These are phyloP conservation scores for Wickerhamiella siamensis DNA, from an alignment of 805 yeast genomes.

Conservation along the genomic window DNA sequence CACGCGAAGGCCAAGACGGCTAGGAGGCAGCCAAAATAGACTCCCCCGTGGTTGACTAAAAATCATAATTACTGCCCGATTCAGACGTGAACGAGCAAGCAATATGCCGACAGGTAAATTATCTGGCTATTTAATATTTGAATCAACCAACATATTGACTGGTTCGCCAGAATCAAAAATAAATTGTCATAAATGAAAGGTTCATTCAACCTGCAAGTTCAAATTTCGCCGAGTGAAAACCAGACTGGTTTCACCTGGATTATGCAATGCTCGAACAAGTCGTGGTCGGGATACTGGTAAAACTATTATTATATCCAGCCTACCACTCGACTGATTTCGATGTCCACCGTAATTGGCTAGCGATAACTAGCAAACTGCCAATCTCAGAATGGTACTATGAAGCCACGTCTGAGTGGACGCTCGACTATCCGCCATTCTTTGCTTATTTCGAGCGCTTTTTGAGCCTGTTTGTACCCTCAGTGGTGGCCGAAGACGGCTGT, in stretches of 20 bases:
- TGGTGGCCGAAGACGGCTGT: constrained; percentile 61
- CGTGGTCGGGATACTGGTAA: constrained; percentile 11
- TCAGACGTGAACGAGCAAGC: too few relatives aligned
- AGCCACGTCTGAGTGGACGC: constrained; percentile 73
- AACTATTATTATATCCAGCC: constrained; percentile 49
- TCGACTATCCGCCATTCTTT: constrained; percentile 95
- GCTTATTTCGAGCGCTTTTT: constrained; percentile 86
- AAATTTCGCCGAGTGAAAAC: too few relatives aligned
- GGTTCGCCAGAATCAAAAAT: too few relatives aligned
- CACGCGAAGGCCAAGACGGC: not conserved
- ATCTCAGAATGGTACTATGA: constrained; percentile 72
- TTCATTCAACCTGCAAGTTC: too few relatives aligned
- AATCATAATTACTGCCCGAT: too few relatives aligned
- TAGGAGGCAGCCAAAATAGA: not conserved
- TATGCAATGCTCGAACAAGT: constrained; percentile 3
- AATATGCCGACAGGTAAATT: too few relatives aligned
- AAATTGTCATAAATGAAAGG: too few relatives aligned
- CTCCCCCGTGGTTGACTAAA: too few relatives aligned
- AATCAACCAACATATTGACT: too few relatives aligned
- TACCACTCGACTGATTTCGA: constrained; percentile 94
- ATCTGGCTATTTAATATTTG: too few relatives aligned
- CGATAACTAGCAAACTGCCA: constrained; percentile 70
- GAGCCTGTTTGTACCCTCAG: constrained; percentile 52
- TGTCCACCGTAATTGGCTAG: constrained; percentile 95
- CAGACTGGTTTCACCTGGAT: too few relatives aligned